Base-by-base conservation (phyloP, 441 rosid species). In the Macaranga tanarius region DNA sequence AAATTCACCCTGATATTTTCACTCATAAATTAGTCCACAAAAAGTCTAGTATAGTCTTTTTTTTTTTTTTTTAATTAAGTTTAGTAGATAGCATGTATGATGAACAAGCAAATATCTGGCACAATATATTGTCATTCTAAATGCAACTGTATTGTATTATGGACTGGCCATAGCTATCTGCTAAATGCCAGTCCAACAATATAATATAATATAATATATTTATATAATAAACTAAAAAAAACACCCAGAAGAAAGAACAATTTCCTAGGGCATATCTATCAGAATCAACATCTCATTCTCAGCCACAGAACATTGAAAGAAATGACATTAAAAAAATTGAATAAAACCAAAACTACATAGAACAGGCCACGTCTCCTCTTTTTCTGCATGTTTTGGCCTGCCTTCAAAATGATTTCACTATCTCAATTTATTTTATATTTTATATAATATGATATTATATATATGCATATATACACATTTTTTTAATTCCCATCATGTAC, bases 331-430 rank as follows among this genome's bases (percentile, higher is more conserved):
- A n/a, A 38, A 31, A 15, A 17, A 26, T 59, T 7, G 2, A 52
- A 57, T 10, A 50, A 22, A 26, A 15, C 25, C 22, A 50, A 52
- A 51, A 65, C 42, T 20, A 34, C 5, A 67, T 17, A 56, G 70
- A 77, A 69, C 76, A 76, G 57, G 80, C 84, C 82, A 77, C 82
- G 80, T 79, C 74, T 73, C 44, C 56, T 70, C 52, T 73, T 64
- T 50, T 70, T 42, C 65, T n/a, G 55, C 12, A 22, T 5, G 23
- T 51, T 16, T 58, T 19, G 80, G 76, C 75, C 16, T 54, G 77
- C 40, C 77, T 63, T 58, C 25, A 62, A 67, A 77, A 28, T 76
- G 73, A 50, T 28, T 56, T 70, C 72, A 66, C 71, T 64, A 56
- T 42, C 5, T 42, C 11, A 42, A 42, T 42, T 42, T 42, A 9